Conservation (phyloP, 495 filamentous ascomycete species). For the Penicillium argentinense region DNA sequence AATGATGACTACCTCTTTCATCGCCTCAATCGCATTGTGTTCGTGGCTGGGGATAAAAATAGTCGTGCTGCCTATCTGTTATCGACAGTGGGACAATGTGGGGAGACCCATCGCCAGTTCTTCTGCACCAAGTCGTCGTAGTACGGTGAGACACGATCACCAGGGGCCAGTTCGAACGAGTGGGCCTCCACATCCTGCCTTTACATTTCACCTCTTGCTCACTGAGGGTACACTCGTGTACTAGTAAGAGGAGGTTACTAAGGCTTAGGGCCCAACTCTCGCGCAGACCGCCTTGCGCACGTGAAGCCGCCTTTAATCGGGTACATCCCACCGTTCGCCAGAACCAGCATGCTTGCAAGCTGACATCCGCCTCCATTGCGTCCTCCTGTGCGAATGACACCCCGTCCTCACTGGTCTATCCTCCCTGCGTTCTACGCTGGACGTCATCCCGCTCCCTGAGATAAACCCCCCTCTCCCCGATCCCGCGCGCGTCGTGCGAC, state of each 20-base stretch:
- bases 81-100: conserved; percentile 9
- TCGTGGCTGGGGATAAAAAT: conserved; percentile 1
- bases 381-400: conserved; percentile 22
- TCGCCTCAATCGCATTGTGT: no score
- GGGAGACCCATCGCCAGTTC: conserved; percentile 4
- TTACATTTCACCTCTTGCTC: no score
- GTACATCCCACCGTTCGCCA: conserved; percentile 4
- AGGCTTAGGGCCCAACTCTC: neutral
- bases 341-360: conserved; percentile 3
- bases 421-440: neutral
- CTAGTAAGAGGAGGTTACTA: no score
- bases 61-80: conserved; percentile 9
- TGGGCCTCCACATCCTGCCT: conserved; percentile 7
- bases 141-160: neutral
- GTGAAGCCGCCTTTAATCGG: conserved; percentile 22
- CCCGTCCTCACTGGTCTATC: neutral
- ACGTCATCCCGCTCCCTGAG: conserved; percentile 2
- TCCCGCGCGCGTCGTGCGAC: neutral
- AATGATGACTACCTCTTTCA: no score
- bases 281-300: conserved; percentile 33
- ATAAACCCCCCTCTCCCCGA: neutral
- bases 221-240: no score
- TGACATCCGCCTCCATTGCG: conserved; percentile 10
- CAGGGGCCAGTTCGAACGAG: neutral
- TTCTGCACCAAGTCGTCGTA: no score